These are phyloP conservation scores for Lobosporangium transversale DNA, from an alignment of 192 early-diverging fungal species.

Conservation along the genomic window DNA sequence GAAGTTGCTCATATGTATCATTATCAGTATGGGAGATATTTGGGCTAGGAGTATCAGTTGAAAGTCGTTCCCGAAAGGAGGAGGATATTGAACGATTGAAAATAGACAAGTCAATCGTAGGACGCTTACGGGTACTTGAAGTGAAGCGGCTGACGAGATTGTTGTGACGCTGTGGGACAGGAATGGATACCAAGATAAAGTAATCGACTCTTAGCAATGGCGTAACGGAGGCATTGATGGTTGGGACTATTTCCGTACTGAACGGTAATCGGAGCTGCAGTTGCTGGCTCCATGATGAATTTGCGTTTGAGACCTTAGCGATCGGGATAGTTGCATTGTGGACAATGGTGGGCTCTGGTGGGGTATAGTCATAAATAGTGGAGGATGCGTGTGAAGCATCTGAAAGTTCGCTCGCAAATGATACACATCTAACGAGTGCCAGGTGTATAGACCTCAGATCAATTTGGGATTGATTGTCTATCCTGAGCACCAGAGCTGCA, in stretches of 20 bases:
- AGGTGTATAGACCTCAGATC: conserved; percentile 31
- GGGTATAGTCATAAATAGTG: conserved; percentile 1
- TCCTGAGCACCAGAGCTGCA: conserved; percentile 12
- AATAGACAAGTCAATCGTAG: conserved; percentile 5
- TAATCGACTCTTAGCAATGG: conserved; percentile 30
- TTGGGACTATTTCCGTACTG: conserved; percentile 12
- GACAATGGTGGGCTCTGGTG: conserved; percentile 6
- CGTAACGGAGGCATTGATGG: conserved; percentile 13
- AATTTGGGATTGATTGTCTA: conserved; percentile 19
- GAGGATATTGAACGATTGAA: neutral
- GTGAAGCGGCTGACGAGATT: conserved; percentile 24
- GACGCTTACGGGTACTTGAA: conserved; percentile 1
- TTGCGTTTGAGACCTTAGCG: conserved; percentile 13
- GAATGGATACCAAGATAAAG: conserved; percentile 20
- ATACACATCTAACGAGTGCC: conserved; percentile 23
- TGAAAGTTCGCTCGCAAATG: neutral
- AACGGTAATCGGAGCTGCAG: conserved; percentile 26
- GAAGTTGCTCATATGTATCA: neutral
- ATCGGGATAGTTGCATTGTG: conserved; percentile 29
- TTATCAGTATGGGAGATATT: too few species aligned
- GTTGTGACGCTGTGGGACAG: conserved; percentile 14
- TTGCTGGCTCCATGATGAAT: conserved; percentile 30
- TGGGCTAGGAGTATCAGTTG: neutral
- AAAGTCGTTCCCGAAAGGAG: neutral
- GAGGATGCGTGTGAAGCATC: neutral